phyloP scores from a whole-genome alignment of 2,329 filamentous ascomycete species.

The Alternaria metachromatica region DNA sequence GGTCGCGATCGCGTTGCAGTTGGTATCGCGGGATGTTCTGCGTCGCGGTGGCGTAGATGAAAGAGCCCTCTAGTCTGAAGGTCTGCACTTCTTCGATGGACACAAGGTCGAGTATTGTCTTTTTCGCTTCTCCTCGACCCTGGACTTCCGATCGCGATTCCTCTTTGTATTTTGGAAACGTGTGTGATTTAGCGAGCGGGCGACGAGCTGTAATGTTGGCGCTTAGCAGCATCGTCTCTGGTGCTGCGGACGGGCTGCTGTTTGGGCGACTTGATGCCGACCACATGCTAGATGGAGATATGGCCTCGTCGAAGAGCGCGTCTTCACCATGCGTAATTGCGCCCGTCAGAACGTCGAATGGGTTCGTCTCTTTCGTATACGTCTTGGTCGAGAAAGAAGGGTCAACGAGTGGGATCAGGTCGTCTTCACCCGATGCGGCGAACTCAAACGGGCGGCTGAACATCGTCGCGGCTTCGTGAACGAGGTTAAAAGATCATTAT shows the following conservation, averaged over 20 bases:
- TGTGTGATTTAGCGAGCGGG: neutral
- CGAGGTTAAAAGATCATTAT: neutral
- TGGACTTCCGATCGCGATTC: neutral
- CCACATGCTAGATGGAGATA: conserved; percentile 6
- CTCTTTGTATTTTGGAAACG: neutral
- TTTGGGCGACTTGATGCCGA: neutral
- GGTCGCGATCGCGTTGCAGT: conserved; percentile 21
- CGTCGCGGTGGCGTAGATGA: conserved; percentile 28
- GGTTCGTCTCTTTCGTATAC: neutral
- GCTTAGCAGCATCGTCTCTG: neutral
- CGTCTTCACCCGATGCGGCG: neutral
- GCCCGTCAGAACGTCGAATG: neutral
- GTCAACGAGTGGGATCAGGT: neutral
- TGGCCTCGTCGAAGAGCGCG: neutral
- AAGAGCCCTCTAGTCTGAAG: conserved; percentile 21
- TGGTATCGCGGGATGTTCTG: conserved; percentile 31
- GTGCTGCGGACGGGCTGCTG: conserved; percentile 1
- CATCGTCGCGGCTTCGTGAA: neutral
- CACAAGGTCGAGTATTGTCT: conserved; percentile 15
- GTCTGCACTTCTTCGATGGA: conserved; percentile 19
- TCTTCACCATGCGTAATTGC: neutral
- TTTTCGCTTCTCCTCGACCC: neutral
- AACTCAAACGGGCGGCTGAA: neutral
- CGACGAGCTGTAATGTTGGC: neutral
- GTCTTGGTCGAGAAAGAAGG: neutral